Conservation (phyloP, 2,329 filamentous ascomycete genomes). For the Juglanconis sp. region DNA sequence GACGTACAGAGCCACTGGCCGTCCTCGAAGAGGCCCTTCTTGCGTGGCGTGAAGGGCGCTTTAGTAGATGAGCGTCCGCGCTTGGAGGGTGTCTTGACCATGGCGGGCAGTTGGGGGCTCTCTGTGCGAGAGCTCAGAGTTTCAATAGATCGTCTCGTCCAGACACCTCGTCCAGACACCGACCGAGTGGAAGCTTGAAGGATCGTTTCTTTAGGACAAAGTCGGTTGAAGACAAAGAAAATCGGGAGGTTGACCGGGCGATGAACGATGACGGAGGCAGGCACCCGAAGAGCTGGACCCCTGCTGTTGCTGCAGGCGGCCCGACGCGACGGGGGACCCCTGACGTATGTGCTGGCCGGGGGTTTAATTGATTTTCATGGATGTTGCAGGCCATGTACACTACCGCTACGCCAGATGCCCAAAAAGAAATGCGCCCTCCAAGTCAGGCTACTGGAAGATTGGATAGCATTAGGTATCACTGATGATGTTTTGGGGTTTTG, state of each 20-base stretch:
- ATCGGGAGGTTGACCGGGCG: background rate
- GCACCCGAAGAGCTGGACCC: background rate
- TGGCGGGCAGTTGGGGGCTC: background rate
- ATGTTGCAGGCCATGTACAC: too few species aligned
- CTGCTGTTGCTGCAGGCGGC: background rate
- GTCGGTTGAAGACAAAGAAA: too few species aligned
- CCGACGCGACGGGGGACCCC: background rate
- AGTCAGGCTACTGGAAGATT: too few species aligned
- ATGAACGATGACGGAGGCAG: background rate
- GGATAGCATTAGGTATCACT: too few species aligned
- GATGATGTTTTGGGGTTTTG: too few species aligned
- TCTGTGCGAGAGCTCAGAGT: background rate
- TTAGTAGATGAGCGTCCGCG: background rate
- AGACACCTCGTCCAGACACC: too few species aligned
- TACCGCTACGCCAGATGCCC: background rate
- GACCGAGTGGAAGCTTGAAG: too few species aligned
- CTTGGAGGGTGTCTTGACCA: constrained; percentile 17
- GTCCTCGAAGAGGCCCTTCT: constrained; percentile 23
- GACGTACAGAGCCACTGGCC: constrained; percentile 28
- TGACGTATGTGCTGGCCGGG: background rate
- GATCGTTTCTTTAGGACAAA: too few species aligned
- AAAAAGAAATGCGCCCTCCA: background rate
- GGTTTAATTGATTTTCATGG: background rate
- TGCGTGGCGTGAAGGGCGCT: constrained; percentile 3
- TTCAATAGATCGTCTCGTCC: background rate